Evolutionary conservation across 2,329 filamentous ascomycete species (phyloP).

Genomic region (Byssothecium circinans): DNA sequence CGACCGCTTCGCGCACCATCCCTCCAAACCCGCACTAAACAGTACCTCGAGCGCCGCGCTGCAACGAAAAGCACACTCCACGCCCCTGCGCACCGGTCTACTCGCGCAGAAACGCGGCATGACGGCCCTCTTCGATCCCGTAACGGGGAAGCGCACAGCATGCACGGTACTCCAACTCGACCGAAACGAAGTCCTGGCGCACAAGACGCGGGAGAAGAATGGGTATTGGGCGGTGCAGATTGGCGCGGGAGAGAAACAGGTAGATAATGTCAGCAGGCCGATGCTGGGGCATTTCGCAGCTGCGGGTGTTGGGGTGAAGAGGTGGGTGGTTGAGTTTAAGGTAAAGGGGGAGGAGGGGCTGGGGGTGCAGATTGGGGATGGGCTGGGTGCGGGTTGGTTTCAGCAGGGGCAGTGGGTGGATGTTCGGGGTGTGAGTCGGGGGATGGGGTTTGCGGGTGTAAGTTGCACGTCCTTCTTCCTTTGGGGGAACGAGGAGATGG

Average conservation of each 20-base stretch:
- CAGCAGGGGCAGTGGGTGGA: constrained; percentile 88
- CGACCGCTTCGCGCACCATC: constrained; percentile 57
- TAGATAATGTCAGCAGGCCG: constrained; percentile 77
- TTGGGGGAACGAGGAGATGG: not conserved
- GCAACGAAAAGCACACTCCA: constrained; percentile 58
- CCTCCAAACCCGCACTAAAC: constrained; percentile 55
- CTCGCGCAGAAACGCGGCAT: constrained; percentile 93
- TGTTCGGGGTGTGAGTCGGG: constrained; percentile 74
- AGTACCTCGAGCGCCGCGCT: constrained; percentile 62
- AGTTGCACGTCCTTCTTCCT: constrained; percentile 21
- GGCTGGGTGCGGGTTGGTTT: constrained; percentile 88
- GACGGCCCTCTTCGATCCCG: constrained; percentile 81
- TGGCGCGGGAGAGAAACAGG: constrained; percentile 72
- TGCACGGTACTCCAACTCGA: constrained; percentile 96
- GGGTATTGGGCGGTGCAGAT: constrained; percentile 96
- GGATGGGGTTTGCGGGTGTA: constrained; percentile 88
- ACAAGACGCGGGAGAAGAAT: constrained; percentile 77
- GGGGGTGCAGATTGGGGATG: constrained; percentile 70
- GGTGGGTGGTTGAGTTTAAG: constrained; percentile 81
- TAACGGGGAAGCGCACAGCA: constrained; percentile 73
- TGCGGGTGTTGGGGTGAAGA: constrained; percentile 80
- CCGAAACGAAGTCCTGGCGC: constrained; percentile 82
- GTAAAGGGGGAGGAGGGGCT: constrained; percentile 75
- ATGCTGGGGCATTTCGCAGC: constrained; percentile 85
- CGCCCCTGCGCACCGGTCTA: constrained; percentile 74